Percentiles rank a stretch among this genome's conserved stretches.
phyloP scores from a whole-genome alignment of 225 moss, liverwort and hornwort genomes.

The Thuidium tamariscinum region DNA sequence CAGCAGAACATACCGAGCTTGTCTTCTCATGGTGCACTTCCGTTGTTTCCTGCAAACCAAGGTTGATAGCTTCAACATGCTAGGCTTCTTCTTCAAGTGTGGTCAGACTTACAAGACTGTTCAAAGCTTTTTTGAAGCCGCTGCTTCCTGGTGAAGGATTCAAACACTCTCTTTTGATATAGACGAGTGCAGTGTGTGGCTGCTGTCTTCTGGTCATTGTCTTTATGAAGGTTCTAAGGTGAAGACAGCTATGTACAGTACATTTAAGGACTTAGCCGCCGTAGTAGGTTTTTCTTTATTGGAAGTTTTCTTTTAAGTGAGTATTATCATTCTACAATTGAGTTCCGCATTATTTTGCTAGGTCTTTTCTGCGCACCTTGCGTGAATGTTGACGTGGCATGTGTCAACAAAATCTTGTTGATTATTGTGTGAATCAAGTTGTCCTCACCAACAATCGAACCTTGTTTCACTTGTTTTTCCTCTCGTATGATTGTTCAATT shows the following conservation, averaged over 20 bases:
- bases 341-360: background rate
- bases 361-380: background rate
- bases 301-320: background rate
- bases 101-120: background rate
- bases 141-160: background rate
- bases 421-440: background rate
- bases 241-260: background rate
- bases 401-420: background rate
- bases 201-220: background rate
- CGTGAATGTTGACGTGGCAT: background rate
- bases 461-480: background rate
- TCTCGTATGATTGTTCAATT: background rate
- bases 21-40: slow-evolving; percentile 51
- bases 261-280: background rate
- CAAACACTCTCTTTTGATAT: background rate
- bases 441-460: background rate
- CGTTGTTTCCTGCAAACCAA: slow-evolving; percentile 57
- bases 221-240: background rate
- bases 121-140: background rate
- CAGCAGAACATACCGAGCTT: slow-evolving; percentile 28
- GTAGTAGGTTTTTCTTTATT: background rate
- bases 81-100: background rate
- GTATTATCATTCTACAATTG: background rate
- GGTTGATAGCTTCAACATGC: background rate
- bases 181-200: background rate